Evolutionary conservation across 148 eudicot species (phyloP), one percentile per base, ranked within the genome.

Genomic region (Nepenthes gracilis): DNA sequence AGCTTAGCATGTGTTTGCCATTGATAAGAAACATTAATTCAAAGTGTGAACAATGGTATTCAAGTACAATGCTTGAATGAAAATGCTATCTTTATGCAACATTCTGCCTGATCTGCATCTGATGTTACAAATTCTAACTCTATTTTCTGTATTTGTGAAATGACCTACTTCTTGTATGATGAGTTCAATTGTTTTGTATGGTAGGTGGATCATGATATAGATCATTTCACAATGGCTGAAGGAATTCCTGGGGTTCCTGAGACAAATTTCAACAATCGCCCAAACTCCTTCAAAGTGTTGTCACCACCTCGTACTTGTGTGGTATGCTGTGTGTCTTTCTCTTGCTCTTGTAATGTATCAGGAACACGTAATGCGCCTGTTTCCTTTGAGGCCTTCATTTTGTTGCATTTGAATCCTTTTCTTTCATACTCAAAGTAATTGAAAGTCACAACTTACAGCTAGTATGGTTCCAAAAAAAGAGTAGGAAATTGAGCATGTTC

Each of bases 171-270:
- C 6, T 52, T 52, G 32, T 52, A 52, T 52, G n/a, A 52, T 52
- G 12, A 5, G n/a, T 23, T 23, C 23, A 0, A 12, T 12, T 35
- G 37, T 32, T 34, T 14, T 15, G 47, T 47, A 45, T 66, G 59
- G 50, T 70, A 94, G 99, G 95, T 89, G 72, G 99, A 79, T 33
- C 99, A 94, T 69, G 88, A 89, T 8, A 78, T 71, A 5, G 93
- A 94, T 57, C 99, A 94, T 77, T 94, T 94, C 77, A 94, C 99
- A 33, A 72, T 55, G 36, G 93, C 99, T 15, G 99, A 94, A 81
- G 99, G 99, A 62, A 64, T 81, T 73, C 99, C 99, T 33, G 99
- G 99, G 47, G 87, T 83, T 57, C 87, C 99, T 2, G 97, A 89
- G 78, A 89, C 95, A 35, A 94, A 94, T 65, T 94, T 94, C 63